Evolutionary conservation across 116 monocot genomes (phyloP).

Genomic region (Phalaenopsis hybrid): DNA sequence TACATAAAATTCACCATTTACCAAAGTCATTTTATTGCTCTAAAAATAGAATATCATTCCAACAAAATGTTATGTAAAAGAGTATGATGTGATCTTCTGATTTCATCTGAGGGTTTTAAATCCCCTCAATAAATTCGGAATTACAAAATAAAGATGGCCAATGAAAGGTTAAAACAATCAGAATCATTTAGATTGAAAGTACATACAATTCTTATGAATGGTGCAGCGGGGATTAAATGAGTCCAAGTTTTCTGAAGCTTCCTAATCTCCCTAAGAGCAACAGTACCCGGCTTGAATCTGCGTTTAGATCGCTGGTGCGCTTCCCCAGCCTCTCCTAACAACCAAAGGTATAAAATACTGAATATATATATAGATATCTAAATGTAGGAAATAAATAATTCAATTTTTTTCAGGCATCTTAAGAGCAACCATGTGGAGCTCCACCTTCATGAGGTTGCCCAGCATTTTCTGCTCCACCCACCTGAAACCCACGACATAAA

Average conservation of each 20-base stretch:
- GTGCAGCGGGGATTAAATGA: conserved; percentile 39
- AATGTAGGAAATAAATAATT: not conserved
- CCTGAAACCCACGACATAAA: not conserved
- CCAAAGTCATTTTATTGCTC: not conserved
- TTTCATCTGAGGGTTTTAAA: too few relatives aligned
- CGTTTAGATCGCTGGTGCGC: conserved; percentile 1
- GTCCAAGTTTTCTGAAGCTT: conserved; percentile 41
- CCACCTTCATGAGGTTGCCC: not conserved
- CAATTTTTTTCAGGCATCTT: not conserved
- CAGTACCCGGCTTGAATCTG: conserved; percentile 54
- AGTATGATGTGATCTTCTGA: not conserved
- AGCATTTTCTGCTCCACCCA: not conserved
- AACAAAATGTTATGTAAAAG: not conserved
- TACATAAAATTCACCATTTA: not conserved
- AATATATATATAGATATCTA: not conserved
- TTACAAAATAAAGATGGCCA: not conserved
- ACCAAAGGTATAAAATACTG: not conserved
- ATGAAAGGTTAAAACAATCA: not conserved
- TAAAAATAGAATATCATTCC: not conserved
- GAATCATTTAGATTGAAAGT: not conserved
- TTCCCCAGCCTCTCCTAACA: not conserved
- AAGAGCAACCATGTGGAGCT: not conserved
- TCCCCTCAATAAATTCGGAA: not conserved
- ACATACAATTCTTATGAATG: conserved; percentile 55
- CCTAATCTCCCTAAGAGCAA: conserved; percentile 59